Percentiles rank a stretch among this genome's conserved stretches.
Conservation (phyloP, 768 basidiomycete species). For the Xerocomellus dryophilus region DNA sequence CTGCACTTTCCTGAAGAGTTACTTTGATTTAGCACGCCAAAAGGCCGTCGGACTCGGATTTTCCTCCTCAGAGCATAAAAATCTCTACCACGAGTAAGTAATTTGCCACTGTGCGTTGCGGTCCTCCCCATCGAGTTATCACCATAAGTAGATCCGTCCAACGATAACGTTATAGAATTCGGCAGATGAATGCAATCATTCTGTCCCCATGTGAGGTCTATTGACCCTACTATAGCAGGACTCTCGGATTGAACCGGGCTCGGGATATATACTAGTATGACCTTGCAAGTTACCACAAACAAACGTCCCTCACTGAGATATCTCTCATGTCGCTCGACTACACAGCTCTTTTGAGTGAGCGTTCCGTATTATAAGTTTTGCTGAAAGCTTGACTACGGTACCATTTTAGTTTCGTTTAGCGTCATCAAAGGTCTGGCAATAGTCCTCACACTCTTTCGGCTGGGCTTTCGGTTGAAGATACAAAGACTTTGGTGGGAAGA, state of each 20-base stretch:
- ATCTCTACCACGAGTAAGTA: no score
- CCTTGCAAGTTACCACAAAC: no score
- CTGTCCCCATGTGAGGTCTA: no score
- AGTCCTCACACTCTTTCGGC: conserved; percentile 13
- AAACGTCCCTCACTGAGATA: not conserved
- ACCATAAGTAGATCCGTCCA: no score
- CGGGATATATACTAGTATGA: not conserved
- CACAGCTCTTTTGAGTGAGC: conserved; percentile 5
- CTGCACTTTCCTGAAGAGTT: no score
- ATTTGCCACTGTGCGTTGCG: no score
- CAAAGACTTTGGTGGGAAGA: conserved; percentile 26
- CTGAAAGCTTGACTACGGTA: not conserved
- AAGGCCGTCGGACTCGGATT: no score
- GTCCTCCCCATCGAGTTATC: no score
- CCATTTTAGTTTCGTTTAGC: conserved; percentile 4
- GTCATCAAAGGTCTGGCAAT: conserved; percentile 4
- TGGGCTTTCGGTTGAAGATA: conserved; percentile 14
- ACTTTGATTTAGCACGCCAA: no score
- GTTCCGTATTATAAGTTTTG: not conserved
- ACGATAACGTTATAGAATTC: no score
- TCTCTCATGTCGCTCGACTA: conserved; percentile 2
- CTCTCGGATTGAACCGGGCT: not conserved
- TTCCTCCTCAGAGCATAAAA: no score
- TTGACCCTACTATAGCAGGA: not conserved
- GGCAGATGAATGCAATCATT: no score